Evolutionary conservation across 345 rosid genomes (phyloP), one percentile per base, ranked within the genome.

Genomic region (Corchorus capsularis): DNA sequence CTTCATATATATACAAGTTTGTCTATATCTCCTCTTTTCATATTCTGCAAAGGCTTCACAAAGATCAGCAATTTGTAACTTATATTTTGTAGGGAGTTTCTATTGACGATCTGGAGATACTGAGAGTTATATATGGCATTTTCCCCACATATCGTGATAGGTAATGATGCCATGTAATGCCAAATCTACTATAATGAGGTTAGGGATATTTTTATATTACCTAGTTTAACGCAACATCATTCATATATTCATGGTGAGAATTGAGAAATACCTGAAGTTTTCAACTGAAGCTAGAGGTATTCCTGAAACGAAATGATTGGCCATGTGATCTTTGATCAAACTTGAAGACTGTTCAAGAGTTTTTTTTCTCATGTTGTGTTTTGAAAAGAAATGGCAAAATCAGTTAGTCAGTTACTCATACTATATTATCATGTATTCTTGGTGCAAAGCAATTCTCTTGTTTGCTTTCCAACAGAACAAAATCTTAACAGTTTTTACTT

Each of bases 141-240:
- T 95, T 95, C 78, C 99, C 99, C 71, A 95, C 99, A 15, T 91
- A 85, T 79, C 79, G 87, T 7, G 89, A 86, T 76, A 93, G 99
- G 99, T 94, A 84, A 79, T 27, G 35, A 52, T 49, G 59, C 13
- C 45, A 17, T 45, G 46, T 73, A 71, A 32, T 22, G 43, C 6
- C 37, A 76, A 63, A 45, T 74, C 59, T 43, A 45, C 45, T 72
- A 61, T 46, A 47, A n/a, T 37, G 20, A 20, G 59, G 35, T 20
- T 53, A 35, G 39, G 52, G 20, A 19, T 37, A 20, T 63, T 63
- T 63, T 63, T n/a, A 19, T 50, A 4, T 4, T 72, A 59, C 59
- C 14, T 69, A 7, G 20, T 69, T 69, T 32, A 49, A 34, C 49
- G 59, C 13, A 47, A 49, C 32, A 69, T 50, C 49, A 63, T 54